Evolutionary conservation across 176 grass and related monocot species (phyloP).

Genomic region (Carex parvula): DNA sequence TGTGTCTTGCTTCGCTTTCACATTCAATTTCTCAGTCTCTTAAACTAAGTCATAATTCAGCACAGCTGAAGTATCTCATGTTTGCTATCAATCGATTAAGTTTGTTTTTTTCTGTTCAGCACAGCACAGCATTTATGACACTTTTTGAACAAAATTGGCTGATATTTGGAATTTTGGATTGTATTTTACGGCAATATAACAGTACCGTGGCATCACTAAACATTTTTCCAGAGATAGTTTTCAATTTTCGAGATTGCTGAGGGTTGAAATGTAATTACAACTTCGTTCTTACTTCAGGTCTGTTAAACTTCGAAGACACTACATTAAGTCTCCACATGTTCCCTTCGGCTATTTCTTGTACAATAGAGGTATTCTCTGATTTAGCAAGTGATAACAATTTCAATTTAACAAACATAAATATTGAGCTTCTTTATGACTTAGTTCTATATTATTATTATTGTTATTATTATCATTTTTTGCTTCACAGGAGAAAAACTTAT

Average conservation of each 20-base stretch:
- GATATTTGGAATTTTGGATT: not conserved
- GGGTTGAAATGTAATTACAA: constrained; percentile 14
- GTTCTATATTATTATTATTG: not conserved
- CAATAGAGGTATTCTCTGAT: constrained; percentile 2
- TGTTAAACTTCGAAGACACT: not conserved
- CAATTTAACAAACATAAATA: not conserved
- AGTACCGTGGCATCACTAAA: not conserved
- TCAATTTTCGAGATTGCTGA: not conserved
- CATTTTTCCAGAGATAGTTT: not conserved
- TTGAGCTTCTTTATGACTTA: not conserved
- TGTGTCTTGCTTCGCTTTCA: not conserved
- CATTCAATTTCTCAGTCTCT: not conserved
- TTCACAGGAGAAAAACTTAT: not conserved
- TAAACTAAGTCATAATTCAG: not conserved
- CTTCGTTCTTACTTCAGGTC: not conserved
- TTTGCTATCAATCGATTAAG: too few relatives aligned
- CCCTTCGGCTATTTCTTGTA: not conserved
- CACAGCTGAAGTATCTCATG: not conserved
- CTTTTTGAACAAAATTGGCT: not conserved
- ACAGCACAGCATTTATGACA: not conserved
- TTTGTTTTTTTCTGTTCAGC: too few relatives aligned
- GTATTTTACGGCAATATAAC: not conserved
- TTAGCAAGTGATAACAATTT: not conserved
- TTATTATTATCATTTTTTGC: not conserved
- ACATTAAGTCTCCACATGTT: not conserved